These are phyloP conservation scores for Cryptococcus jaspeensis DNA, from an alignment of 1,284 basidiomycete genomes.

Conservation along the genomic window DNA sequence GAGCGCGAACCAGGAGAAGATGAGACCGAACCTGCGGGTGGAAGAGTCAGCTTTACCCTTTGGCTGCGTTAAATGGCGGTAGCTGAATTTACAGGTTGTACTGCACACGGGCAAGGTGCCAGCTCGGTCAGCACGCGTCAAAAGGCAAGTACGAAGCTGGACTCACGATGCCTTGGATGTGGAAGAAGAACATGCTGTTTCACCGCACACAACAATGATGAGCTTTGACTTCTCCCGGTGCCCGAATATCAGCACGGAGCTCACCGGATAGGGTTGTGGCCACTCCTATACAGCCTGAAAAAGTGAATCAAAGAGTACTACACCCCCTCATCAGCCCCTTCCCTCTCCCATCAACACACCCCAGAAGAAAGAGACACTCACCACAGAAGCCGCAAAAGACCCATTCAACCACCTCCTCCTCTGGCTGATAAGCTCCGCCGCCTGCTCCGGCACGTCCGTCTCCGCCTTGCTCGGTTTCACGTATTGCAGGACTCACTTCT, in stretches of 20 bases:
- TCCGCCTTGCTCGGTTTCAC: constrained; percentile 95
- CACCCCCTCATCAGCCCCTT: neutral
- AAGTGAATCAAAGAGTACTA: constrained; percentile 93
- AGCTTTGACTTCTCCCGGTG: too few species aligned
- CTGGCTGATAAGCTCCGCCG: constrained; percentile 89
- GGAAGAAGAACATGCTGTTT: constrained; percentile 94
- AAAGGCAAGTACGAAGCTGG: neutral
- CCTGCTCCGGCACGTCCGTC: constrained; percentile 61
- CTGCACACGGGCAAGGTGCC: constrained; percentile 7
- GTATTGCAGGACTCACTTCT: constrained; percentile 86
- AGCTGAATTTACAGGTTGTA: constrained; percentile 30
- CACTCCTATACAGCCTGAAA: constrained; percentile 81
- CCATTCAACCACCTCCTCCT: constrained; percentile 94
- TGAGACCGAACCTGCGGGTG: constrained; percentile 72
- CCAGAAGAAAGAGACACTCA: constrained; percentile 52
- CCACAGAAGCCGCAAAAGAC: constrained; percentile 91
- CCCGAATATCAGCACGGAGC: constrained; percentile 51
- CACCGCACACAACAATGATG: too few species aligned
- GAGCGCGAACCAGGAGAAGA: constrained; percentile 89
- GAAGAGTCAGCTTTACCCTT: neutral
- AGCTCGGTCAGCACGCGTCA: neutral
- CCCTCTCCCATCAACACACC: too few species aligned
- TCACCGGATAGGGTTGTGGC: constrained; percentile 76
- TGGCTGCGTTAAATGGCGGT: neutral
- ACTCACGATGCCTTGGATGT: constrained; percentile 81